Conservation (phyloP, 192 early-diverging fungal species). For the Podila epicladia region DNA sequence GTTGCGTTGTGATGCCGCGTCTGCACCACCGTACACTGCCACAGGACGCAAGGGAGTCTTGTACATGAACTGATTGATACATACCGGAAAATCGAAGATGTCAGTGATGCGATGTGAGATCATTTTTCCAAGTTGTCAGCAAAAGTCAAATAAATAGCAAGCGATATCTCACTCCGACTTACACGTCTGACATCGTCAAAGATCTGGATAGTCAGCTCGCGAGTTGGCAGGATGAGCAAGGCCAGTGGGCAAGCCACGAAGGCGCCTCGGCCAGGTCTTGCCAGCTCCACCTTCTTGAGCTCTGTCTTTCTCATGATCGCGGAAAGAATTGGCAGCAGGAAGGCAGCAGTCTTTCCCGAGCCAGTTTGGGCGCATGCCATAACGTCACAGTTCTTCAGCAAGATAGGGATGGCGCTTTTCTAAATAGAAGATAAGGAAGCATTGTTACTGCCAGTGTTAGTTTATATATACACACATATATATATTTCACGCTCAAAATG, state of each 20-base stretch:
- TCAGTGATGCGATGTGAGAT: conserved; percentile 52
- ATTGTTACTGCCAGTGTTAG: too few species aligned
- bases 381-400: conserved; percentile 72
- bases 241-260: conserved; percentile 68
- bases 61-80: conserved; percentile 8
- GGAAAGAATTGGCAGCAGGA: conserved; percentile 79
- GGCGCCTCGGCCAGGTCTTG: conserved; percentile 32
- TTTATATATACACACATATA: too few species aligned
- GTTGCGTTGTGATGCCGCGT: conserved; percentile 77
- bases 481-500: too few species aligned
- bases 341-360: conserved; percentile 86
- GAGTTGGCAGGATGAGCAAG: conserved; percentile 81
- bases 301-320: conserved; percentile 66
- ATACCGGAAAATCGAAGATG: conserved; percentile 17
- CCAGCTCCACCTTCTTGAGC: conserved; percentile 22
- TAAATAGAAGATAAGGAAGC: conserved; percentile 15
- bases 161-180: conserved; percentile 41
- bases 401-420: conserved; percentile 68
- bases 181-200: conserved; percentile 78
- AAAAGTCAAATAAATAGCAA: conserved; percentile 45
- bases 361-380: conserved; percentile 91
- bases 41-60: conserved; percentile 51
- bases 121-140: conserved; percentile 62
- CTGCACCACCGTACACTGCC: conserved; percentile 94
- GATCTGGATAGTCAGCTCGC: conserved; percentile 86